Evolutionary conservation across 768 basidiomycete genomes (phyloP).

Genomic region (Suillus variegatus): DNA sequence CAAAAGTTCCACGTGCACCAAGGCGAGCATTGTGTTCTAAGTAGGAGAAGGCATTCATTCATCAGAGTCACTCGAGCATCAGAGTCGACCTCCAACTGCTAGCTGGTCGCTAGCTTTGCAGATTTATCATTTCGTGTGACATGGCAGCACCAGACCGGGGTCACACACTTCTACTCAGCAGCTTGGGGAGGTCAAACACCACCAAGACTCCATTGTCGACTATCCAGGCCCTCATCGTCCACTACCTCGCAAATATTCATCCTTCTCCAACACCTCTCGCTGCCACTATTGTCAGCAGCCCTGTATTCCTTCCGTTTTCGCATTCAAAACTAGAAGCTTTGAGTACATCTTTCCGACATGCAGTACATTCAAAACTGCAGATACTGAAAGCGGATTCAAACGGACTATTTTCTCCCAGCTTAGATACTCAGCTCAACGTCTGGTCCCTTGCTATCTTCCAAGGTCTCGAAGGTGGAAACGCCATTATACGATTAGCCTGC

Average conservation of each 20-base stretch:
- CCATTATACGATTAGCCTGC: constrained; percentile 61
- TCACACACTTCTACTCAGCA: constrained; percentile 26
- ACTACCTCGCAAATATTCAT: constrained; percentile 28
- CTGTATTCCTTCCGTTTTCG: constrained; percentile 32
- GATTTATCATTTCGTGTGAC: background rate
- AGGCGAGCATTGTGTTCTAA: background rate
- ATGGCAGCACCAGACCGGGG: constrained; percentile 18
- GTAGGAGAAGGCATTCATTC: background rate
- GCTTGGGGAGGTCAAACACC: constrained; percentile 22
- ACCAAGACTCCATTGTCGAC: constrained; percentile 19
- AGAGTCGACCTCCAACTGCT: too few species aligned
- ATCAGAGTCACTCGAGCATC: background rate
- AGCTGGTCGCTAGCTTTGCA: background rate
- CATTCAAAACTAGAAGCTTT: constrained; percentile 30
- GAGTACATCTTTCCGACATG: constrained; percentile 30
- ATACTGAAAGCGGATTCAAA: constrained; percentile 30
- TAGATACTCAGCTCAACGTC: constrained; percentile 41
- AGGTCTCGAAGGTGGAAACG: constrained; percentile 67
- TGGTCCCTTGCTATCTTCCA: constrained; percentile 56
- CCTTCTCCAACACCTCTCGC: constrained; percentile 35
- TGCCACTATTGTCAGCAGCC: constrained; percentile 32
- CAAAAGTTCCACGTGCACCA: background rate
- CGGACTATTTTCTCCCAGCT: constrained; percentile 33
- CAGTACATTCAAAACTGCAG: constrained; percentile 30
- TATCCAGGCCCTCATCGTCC: constrained; percentile 27